phyloP scores from a whole-genome alignment of 2,329 filamentous ascomycete genomes.

The Lachnellula arida region DNA sequence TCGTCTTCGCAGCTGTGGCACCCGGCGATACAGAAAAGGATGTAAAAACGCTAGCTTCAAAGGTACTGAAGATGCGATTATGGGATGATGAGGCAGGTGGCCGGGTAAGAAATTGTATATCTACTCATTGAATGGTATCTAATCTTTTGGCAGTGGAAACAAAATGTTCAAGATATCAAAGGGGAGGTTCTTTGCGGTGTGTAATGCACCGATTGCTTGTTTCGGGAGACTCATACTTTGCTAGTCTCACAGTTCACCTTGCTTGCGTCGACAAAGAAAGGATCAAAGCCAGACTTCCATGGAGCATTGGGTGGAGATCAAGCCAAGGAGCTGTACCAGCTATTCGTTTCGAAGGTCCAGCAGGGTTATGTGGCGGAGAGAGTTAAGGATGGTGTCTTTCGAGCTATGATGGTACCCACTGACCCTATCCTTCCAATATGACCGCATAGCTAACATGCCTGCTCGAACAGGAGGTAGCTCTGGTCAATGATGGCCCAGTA shows the following conservation, averaged over 20 bases:
- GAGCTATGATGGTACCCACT: conserved; percentile 76
- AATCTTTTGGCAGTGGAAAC: conserved; percentile 68
- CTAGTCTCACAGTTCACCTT: conserved; percentile 96
- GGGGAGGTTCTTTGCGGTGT: conserved; percentile 93
- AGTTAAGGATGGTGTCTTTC: conserved; percentile 94
- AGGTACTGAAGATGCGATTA: conserved; percentile 83
- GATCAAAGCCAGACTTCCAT: conserved; percentile 92
- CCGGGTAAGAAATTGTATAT: conserved; percentile 16
- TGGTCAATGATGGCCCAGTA: conserved; percentile 81
- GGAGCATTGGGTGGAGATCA: conserved; percentile 74
- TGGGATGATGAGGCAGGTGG: conserved; percentile 53
- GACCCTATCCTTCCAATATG: not conserved
- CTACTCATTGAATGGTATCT: conserved; percentile 10
- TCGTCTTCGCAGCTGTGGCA: conserved; percentile 88
- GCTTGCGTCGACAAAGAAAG: conserved; percentile 89
- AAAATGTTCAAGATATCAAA: conserved; percentile 77
- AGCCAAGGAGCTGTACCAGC: conserved; percentile 75
- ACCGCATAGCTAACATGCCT: not conserved
- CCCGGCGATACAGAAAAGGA: conserved; percentile 89
- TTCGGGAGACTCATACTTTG: conserved; percentile 2
- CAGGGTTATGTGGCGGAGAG: conserved; percentile 65
- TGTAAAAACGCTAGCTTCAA: conserved; percentile 74
- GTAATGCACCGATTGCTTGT: not conserved
- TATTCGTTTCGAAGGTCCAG: conserved; percentile 74
- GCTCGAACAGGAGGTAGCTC: conserved; percentile 59